These are phyloP conservation scores for Globisporangium cystogenes DNA, from an alignment of 352 stramenopile species.

Conservation along the genomic window DNA sequence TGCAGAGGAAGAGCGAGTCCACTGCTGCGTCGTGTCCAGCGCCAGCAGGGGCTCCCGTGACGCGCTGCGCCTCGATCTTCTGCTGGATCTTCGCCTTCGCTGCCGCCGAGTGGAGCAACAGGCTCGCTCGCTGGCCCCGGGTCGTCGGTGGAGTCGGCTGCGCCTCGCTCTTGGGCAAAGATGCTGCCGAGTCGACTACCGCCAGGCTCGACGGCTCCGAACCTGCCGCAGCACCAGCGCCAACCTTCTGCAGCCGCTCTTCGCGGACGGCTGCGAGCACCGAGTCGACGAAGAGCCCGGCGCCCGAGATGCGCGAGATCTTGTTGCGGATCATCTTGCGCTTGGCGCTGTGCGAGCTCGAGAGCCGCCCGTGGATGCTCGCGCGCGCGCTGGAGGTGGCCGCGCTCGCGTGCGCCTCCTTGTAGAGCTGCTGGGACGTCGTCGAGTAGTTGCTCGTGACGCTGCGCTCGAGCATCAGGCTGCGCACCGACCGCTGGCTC, in stretches of 20 bases:
- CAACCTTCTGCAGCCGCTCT: slow-evolving; percentile 11
- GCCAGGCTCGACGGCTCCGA: slow-evolving; percentile 1
- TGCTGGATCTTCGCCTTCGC: slow-evolving; percentile 9
- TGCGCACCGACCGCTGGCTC: slow-evolving; percentile 51
- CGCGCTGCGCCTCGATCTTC: slow-evolving; percentile 12
- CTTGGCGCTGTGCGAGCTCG: slow-evolving; percentile 2
- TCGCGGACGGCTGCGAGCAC: slow-evolving; percentile 42
- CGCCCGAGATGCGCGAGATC: slow-evolving; percentile 13
- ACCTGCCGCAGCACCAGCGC: slow-evolving; percentile 5
- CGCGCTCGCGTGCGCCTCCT: background rate
- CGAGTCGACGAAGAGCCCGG: slow-evolving; percentile 37
- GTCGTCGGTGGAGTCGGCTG: slow-evolving; percentile 1
- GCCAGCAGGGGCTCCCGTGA: background rate
- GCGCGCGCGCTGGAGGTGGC: background rate
- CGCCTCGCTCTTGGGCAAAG: background rate
- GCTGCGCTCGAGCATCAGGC: slow-evolving; percentile 42
- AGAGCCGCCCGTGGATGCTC: background rate
- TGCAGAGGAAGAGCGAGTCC: slow-evolving; percentile 28
- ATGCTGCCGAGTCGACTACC: background rate
- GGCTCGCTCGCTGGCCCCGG: background rate
- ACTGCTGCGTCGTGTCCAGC: background rate
- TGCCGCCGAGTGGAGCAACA: slow-evolving; percentile 8
- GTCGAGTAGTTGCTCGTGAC: slow-evolving; percentile 70
- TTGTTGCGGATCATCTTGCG: slow-evolving; percentile 13
- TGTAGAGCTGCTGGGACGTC: slow-evolving; percentile 52